Evolutionary conservation across 306 rosid species (phyloP).

Genomic region (Dicorynia guianensis): DNA sequence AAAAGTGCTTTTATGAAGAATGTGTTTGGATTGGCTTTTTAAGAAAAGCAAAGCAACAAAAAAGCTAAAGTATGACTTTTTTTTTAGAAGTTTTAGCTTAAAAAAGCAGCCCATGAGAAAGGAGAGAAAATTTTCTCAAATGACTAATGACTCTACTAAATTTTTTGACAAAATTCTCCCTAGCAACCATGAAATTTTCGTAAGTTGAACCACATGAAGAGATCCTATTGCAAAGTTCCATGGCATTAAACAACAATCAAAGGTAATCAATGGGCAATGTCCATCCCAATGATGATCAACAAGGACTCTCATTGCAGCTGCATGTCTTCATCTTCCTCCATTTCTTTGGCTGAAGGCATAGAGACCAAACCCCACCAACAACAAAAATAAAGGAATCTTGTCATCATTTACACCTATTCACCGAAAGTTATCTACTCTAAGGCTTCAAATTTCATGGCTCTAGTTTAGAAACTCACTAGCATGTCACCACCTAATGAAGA

Average conservation of each 20-base stretch:
- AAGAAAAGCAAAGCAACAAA: too few relatives aligned
- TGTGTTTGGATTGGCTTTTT: too few relatives aligned
- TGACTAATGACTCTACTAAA: too few relatives aligned
- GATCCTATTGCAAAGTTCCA: constrained; percentile 38
- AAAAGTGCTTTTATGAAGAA: too few relatives aligned
- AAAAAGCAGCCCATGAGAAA: too few relatives aligned
- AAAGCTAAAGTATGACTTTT: too few relatives aligned
- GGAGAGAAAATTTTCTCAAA: too few relatives aligned
- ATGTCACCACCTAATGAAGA: constrained; percentile 29
- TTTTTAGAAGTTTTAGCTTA: too few relatives aligned
- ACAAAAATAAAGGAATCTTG: constrained; percentile 57
- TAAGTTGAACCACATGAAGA: too few relatives aligned
- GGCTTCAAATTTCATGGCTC: constrained; percentile 78
- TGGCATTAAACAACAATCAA: constrained; percentile 29
- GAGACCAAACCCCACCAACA: constrained; percentile 41
- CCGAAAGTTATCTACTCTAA: constrained; percentile 82
- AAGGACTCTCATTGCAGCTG: constrained; percentile 52
- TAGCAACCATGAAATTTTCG: too few relatives aligned
- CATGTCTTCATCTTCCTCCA: constrained; percentile 44
- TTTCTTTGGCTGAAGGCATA: too few relatives aligned
- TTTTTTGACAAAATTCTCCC: too few relatives aligned
- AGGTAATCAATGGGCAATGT: constrained; percentile 62
- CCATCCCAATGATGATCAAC: constrained; percentile 71
- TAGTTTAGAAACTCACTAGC: constrained; percentile 92
- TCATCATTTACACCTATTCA: constrained; percentile 83